Conservation (phyloP, 805 yeast genomes). For the Zygotorulaspora sp. region DNA sequence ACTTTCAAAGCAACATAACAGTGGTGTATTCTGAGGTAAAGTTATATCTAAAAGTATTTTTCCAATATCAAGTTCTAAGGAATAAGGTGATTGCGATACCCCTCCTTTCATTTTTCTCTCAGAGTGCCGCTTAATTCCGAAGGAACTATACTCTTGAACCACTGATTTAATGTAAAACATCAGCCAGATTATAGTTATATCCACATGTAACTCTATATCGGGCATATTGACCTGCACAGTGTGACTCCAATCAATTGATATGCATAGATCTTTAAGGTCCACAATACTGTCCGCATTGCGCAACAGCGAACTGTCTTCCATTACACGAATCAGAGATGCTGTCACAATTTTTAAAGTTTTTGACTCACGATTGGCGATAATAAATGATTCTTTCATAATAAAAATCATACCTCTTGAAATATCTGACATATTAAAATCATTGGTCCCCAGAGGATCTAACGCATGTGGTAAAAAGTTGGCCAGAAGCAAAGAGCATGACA, state of each 20-base stretch:
- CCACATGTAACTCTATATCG: slow-evolving; percentile 23
- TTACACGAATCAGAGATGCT: slow-evolving; percentile 21
- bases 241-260: neutral
- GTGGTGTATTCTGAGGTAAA: slow-evolving; percentile 27
- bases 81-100: neutral
- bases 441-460: slow-evolving; percentile 24
- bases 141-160: slow-evolving; percentile 9
- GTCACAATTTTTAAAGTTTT: slow-evolving; percentile 16
- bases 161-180: slow-evolving; percentile 20
- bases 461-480: slow-evolving; percentile 20
- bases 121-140: neutral
- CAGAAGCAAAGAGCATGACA: slow-evolving; percentile 21
- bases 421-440: slow-evolving; percentile 20
- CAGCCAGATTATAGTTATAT: slow-evolving; percentile 32
- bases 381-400: slow-evolving; percentile 20
- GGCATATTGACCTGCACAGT: slow-evolving; percentile 18
- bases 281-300: slow-evolving; percentile 18
- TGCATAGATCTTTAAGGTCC: slow-evolving; percentile 14
- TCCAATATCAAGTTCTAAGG: slow-evolving; percentile 10
- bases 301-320: slow-evolving; percentile 17
- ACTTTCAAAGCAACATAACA: slow-evolving; percentile 18
- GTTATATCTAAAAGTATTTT: slow-evolving; percentile 24
- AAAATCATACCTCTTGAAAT: slow-evolving; percentile 26
- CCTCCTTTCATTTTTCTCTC: neutral
- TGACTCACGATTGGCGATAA: slow-evolving; percentile 8